Evolutionary conservation across 2,329 filamentous ascomycete species (phyloP), one percentile per base, ranked within the genome.

Genomic region (Penicillium psychrosexuale): DNA sequence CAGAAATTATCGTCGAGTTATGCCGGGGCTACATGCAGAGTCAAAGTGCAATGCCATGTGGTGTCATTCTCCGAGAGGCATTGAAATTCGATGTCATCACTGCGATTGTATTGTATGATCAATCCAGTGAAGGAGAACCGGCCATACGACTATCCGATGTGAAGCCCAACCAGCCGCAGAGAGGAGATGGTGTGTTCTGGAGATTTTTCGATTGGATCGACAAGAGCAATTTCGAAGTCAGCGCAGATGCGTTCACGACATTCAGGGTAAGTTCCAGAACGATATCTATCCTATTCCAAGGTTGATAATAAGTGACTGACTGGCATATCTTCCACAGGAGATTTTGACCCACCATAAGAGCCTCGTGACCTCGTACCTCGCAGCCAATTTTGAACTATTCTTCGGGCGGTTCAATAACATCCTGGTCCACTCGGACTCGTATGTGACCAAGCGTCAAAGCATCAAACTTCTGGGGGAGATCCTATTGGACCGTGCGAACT

Each of bases 391-490:
- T 69, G 90, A 94, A 59, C 79, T 90, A 57, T 99, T 99, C 79
- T 99, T 99, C 75, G 80, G 85, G 53, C 87, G 87, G 70, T 97
- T 97, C 79, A 97, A 97, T 77, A 83, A 83, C 55, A 84, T 88
- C 24, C 81, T 99, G 31, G 85, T 97, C 36, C 91, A 95, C 70
- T 96, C 91, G 31, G 90, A 92, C 70, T 95, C 90, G 70, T 99
- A 99, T 70, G 94, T 99, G 59, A 99, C 94, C 27, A 99, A 99
- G 75, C 85, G 94, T 47, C 94, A 99, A 76, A 97, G 91, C 15
- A 97, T 97, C 77, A 99, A 99, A 74, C 82, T 99, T 40, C 84
- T 99, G 1, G 94, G 94, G 50, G 94, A 99, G 76, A 91, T 99
- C 45, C 78, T 99, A 53, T 82, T 99, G 33, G 94, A 97, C 73